These are phyloP conservation scores for Acmispon strigosus DNA, from an alignment of 306 rosid genomes.

Conservation along the genomic window DNA sequence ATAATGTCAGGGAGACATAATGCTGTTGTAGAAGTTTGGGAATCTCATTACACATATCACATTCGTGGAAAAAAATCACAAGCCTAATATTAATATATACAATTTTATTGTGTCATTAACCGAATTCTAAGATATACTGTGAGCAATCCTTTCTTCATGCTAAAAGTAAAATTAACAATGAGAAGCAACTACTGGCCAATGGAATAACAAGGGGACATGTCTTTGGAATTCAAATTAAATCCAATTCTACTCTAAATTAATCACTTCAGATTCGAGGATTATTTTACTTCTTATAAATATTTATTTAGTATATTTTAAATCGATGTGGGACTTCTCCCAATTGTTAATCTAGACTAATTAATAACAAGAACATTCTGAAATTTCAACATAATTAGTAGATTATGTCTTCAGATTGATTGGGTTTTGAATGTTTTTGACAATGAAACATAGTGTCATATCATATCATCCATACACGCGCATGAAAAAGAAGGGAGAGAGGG, in stretches of 20 bases:
- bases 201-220: neutral
- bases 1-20: no score
- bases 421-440: constrained; percentile 17
- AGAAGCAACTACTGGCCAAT: neutral
- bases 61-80: no score
- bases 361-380: neutral
- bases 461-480: neutral
- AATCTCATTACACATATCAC: no score
- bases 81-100: no score
- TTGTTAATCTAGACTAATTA: neutral
- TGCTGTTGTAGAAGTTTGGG: no score
- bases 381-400: neutral
- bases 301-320: no score
- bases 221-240: no score
- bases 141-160: neutral
- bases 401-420: neutral
- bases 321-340: no score
- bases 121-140: neutral
- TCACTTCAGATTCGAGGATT: neutral
- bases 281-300: neutral
- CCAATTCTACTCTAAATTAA: no score
- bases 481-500: neutral
- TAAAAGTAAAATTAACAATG: neutral
- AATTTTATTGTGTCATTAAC: neutral
- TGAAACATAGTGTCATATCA: neutral